A percentile compares a stretch with the other conserved stretches of the same genome.
These are phyloP conservation scores for Grosmannia penicillata DNA, from an alignment of 2,329 filamentous ascomycete species.

Conservation along the genomic window DNA sequence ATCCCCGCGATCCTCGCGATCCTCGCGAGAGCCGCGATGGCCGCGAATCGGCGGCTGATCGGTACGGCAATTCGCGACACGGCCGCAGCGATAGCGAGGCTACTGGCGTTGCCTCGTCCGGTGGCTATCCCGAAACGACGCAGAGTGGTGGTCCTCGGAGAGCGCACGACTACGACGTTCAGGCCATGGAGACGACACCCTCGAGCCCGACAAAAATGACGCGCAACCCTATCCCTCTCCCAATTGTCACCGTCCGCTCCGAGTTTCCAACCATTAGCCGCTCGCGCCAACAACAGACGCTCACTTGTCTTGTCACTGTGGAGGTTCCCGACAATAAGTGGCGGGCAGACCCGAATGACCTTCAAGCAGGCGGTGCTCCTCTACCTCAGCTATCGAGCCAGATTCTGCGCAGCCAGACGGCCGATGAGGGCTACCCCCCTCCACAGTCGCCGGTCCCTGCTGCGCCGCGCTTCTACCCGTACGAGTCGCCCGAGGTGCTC, in stretches of 20 bases:
- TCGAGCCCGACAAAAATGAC: slow-evolving; percentile 56
- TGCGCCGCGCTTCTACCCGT: slow-evolving; percentile 48
- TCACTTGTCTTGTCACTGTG: slow-evolving; percentile 87
- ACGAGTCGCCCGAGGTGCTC: slow-evolving; percentile 61
- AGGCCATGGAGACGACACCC: slow-evolving; percentile 84
- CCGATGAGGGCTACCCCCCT: slow-evolving; percentile 38
- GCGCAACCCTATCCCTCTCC: slow-evolving; percentile 79
- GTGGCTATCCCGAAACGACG: slow-evolving; percentile 64
- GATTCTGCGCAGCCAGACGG: slow-evolving; percentile 17
- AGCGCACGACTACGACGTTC: slow-evolving; percentile 86
- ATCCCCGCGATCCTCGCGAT: slow-evolving; percentile 22
- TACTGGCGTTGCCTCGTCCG: slow-evolving; percentile 59
- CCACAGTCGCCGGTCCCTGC: slow-evolving; percentile 45
- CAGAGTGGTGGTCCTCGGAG: slow-evolving; percentile 52
- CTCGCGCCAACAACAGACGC: slow-evolving; percentile 83
- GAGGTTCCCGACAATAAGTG: slow-evolving; percentile 90
- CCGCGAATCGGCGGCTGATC: slow-evolving; percentile 26
- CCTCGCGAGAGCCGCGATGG: slow-evolving; percentile 26
- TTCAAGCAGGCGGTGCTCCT: slow-evolving; percentile 35
- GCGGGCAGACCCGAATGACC: slow-evolving; percentile 70
- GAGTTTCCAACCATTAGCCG: slow-evolving; percentile 91
- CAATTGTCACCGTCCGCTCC: slow-evolving; percentile 85
- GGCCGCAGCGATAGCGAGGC: slow-evolving; percentile 65
- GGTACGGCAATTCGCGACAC: slow-evolving; percentile 38
- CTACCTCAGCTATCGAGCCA: slow-evolving; percentile 22